Evolutionary conservation across 2,329 filamentous ascomycete species (phyloP).

Genomic region (Fusarium ambrosium): DNA sequence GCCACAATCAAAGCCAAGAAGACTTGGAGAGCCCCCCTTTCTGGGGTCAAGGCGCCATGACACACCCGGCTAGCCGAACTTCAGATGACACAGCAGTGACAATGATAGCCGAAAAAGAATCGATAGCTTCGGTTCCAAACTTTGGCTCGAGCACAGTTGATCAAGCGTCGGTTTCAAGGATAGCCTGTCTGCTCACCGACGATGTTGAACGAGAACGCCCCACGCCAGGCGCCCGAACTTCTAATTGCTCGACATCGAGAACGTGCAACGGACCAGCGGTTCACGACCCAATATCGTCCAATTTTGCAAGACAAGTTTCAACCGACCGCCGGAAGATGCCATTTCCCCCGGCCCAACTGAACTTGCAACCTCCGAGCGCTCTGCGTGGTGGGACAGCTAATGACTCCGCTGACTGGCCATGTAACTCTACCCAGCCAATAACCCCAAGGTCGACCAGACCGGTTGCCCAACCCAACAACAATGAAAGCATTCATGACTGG

Average conservation of each 20-base stretch:
- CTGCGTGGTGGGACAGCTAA: slow-evolving; percentile 33
- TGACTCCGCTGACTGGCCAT: slow-evolving; percentile 34
- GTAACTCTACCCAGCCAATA: slow-evolving; percentile 26
- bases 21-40: slow-evolving; percentile 44
- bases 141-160: slow-evolving; percentile 21
- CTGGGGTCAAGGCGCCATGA: slow-evolving; percentile 40
- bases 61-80: slow-evolving; percentile 33
- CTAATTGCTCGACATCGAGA: background rate
- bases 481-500: background rate
- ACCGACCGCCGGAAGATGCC: slow-evolving; percentile 21
- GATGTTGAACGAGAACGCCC: slow-evolving; percentile 6
- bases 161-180: slow-evolving; percentile 11
- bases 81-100: slow-evolving; percentile 21
- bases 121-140: slow-evolving; percentile 37
- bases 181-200: slow-evolving; percentile 21
- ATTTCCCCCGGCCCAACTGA: slow-evolving; percentile 2
- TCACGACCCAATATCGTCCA: background rate
- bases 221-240: background rate
- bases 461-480: background rate
- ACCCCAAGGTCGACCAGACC: background rate
- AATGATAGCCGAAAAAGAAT: slow-evolving; percentile 34
- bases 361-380: slow-evolving; percentile 10
- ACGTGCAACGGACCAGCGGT: slow-evolving; percentile 4
- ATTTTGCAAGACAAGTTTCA: slow-evolving; percentile 17
- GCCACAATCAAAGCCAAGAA: slow-evolving; percentile 44